Conservation (phyloP, 306 rosid genomes). For the Astragalus glycyphyllos region DNA sequence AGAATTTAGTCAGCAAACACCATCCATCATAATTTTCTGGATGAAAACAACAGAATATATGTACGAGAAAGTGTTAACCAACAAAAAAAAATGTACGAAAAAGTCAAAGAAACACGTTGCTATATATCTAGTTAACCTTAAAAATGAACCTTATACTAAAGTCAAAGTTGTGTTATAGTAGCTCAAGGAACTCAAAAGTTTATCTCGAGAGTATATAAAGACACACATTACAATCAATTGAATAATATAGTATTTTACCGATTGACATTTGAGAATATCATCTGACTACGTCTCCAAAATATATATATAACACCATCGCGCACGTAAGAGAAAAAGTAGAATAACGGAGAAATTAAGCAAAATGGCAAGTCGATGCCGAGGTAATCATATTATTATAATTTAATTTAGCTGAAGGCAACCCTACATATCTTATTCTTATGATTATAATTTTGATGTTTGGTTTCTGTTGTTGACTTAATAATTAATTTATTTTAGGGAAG, state of each 20-base stretch:
- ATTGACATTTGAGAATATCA: neutral
- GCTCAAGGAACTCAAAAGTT: conserved; percentile 8
- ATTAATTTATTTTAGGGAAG: conserved; percentile 35
- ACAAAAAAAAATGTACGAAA: neutral
- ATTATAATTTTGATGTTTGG: neutral
- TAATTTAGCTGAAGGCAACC: neutral
- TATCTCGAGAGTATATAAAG: neutral
- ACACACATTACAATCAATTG: conserved; percentile 11
- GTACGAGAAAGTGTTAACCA: no score
- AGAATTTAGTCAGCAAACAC: no score
- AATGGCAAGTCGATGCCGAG: conserved; percentile 22
- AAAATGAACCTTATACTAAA: neutral
- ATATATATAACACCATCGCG: neutral
- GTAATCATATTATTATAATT: conserved; percentile 2
- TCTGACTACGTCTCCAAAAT: conserved; percentile 1
- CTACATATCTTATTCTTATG: neutral
- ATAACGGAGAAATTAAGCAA: neutral
- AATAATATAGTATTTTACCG: neutral
- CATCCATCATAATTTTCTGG: no score
- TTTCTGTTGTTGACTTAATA: neutral
- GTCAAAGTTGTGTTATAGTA: neutral
- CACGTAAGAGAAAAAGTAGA: neutral
- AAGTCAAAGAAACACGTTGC: conserved; percentile 10
- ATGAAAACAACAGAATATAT: no score
- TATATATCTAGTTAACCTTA: neutral